A percentile compares a stretch with the other conserved stretches of the same genome.
These are phyloP conservation scores for Heterobasidion parviporum DNA, from an alignment of 1,284 basidiomycete genomes.

Conservation along the genomic window DNA sequence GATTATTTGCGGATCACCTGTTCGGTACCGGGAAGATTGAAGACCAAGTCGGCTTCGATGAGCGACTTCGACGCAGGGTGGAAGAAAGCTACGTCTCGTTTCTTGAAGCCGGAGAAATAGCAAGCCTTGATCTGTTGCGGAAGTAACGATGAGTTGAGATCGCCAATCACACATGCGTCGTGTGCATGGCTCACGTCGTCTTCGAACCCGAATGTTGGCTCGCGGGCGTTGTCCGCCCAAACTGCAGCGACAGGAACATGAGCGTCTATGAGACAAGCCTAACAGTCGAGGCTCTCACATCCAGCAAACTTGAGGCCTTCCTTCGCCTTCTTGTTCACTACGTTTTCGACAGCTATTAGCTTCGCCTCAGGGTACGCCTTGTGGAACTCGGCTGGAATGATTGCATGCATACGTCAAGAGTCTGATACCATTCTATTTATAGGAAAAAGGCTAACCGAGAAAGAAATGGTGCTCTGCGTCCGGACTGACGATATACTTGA, in stretches of 20 bases:
- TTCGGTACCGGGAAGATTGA: slow-evolving; percentile 85
- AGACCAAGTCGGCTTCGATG: slow-evolving; percentile 82
- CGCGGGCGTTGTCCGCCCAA: slow-evolving; percentile 56
- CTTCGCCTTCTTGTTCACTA: slow-evolving; percentile 32
- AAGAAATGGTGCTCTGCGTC: slow-evolving; percentile 62
- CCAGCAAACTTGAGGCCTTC: slow-evolving; percentile 46
- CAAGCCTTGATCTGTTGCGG: slow-evolving; percentile 45
- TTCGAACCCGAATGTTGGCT: slow-evolving; percentile 75
- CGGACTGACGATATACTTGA: slow-evolving; percentile 64
- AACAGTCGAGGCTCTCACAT: slow-evolving; percentile 30
- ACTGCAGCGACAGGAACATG: slow-evolving; percentile 24
- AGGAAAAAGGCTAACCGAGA: slow-evolving; percentile 33
- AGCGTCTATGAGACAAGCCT: neutral
- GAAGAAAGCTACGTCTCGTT: slow-evolving; percentile 86
- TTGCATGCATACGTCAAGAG: too few relatives aligned
- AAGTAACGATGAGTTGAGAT: too few relatives aligned
- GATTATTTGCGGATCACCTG: slow-evolving; percentile 45
- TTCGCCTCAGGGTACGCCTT: slow-evolving; percentile 74
- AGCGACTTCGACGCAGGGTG: slow-evolving; percentile 75
- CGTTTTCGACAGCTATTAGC: slow-evolving; percentile 57
- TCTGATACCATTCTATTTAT: too few relatives aligned
- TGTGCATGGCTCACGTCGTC: slow-evolving; percentile 47
- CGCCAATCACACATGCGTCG: slow-evolving; percentile 1
- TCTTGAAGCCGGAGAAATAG: slow-evolving; percentile 77
- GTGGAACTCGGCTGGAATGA: slow-evolving; percentile 52